Evolutionary conservation across 2,329 filamentous ascomycete genomes (phyloP).

Genomic region (Penicillium fuscoglaucum): DNA sequence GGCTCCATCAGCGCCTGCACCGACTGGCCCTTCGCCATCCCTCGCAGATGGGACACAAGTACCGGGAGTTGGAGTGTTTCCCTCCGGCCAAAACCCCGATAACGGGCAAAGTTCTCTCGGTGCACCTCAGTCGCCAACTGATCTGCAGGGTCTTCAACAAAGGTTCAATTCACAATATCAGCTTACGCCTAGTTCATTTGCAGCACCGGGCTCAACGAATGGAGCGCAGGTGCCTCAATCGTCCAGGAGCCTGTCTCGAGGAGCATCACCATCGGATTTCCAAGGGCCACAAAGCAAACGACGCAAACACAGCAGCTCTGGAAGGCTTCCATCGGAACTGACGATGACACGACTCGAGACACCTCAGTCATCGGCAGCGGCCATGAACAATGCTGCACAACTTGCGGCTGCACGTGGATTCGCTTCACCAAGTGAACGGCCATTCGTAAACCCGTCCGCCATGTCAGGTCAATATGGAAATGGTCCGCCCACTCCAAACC

Average conservation of each 20-base stretch:
- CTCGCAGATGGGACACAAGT: conserved; percentile 43
- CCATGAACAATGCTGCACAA: conserved; percentile 42
- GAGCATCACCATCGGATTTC: conserved; percentile 67
- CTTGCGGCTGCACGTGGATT: conserved; percentile 43
- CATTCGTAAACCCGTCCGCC: conserved; percentile 48
- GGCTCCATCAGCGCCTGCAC: conserved; percentile 44
- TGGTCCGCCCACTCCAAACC: conserved; percentile 65
- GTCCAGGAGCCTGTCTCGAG: conserved; percentile 67
- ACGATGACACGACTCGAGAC: conserved; percentile 81
- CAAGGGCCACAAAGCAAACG: conserved; percentile 72
- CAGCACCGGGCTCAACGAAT: conserved; percentile 41
- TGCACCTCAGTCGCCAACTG: conserved; percentile 49
- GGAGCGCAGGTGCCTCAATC: conserved; percentile 50
- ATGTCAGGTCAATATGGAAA: conserved; percentile 54
- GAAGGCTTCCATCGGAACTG: conserved; percentile 70
- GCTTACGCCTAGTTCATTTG: conserved; percentile 41
- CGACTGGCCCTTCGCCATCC: conserved; percentile 36
- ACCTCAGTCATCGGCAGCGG: conserved; percentile 43
- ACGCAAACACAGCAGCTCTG: conserved; percentile 71
- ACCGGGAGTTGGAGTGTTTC: conserved; percentile 47
- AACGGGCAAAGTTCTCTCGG: conserved; percentile 29
- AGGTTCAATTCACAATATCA: conserved; percentile 49
- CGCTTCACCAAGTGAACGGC: conserved; percentile 44
- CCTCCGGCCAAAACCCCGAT: conserved; percentile 35
- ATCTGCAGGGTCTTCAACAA: conserved; percentile 61